Evolutionary conservation across 2,329 filamentous ascomycete genomes (phyloP).

Genomic region (Alternaria gaisen): DNA sequence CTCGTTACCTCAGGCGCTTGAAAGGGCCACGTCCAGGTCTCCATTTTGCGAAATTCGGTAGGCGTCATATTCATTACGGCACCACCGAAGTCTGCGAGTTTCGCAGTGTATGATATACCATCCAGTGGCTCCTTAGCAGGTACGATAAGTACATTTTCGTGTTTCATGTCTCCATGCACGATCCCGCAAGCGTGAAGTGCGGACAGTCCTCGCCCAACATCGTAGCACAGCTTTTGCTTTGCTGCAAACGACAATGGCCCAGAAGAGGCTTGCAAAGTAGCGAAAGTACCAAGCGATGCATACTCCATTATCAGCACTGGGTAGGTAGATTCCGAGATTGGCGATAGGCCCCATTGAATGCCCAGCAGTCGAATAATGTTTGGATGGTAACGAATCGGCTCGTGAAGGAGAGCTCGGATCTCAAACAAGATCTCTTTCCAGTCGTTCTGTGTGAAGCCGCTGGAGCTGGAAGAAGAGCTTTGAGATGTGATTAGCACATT

Average conservation of each 20-base stretch:
- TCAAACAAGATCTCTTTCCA: not conserved
- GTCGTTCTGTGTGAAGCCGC: not conserved
- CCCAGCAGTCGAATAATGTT: not conserved
- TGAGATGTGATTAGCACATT: no score
- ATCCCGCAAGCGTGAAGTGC: slow-evolving; percentile 19
- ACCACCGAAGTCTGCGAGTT: slow-evolving; percentile 7
- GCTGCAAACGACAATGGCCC: slow-evolving; percentile 2
- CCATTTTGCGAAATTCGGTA: not conserved
- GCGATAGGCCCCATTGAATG: slow-evolving; percentile 17
- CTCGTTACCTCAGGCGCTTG: slow-evolving; percentile 16
- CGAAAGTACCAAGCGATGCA: slow-evolving; percentile 15
- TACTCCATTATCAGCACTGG: slow-evolving; percentile 21
- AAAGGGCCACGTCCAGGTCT: slow-evolving; percentile 6
- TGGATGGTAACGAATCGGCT: not conserved
- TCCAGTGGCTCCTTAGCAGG: slow-evolving; percentile 2
- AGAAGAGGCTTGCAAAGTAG: slow-evolving; percentile 11
- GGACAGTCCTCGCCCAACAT: slow-evolving; percentile 13
- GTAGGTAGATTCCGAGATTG: slow-evolving; percentile 7
- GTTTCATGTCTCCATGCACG: slow-evolving; percentile 24
- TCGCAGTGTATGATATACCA: not conserved
- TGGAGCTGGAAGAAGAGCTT: not conserved
- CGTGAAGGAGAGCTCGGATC: not conserved
- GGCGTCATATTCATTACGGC: slow-evolving; percentile 19
- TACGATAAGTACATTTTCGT: slow-evolving; percentile 23
- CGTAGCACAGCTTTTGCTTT: slow-evolving; percentile 23